Conservation (phyloP, 208 protist species). For the Wallacemonas sp. region DNA sequence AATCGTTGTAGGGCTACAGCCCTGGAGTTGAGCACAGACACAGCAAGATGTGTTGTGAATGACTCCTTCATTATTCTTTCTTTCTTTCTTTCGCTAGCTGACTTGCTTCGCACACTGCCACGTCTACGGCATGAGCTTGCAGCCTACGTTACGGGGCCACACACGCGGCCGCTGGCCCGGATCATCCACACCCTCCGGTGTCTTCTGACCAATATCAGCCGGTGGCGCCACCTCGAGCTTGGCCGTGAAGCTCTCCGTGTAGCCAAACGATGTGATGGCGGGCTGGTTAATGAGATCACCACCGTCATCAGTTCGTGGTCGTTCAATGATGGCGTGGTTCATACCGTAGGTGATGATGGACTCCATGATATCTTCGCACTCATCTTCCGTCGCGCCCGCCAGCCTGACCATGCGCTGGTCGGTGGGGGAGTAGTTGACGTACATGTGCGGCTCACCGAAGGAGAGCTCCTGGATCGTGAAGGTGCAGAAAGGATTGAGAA, state of each 20-base stretch:
- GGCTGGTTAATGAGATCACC: constrained; percentile 88
- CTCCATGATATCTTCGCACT: constrained; percentile 92
- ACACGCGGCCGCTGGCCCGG: constrained; percentile 86
- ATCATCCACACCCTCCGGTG: constrained; percentile 86
- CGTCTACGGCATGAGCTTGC: constrained; percentile 83
- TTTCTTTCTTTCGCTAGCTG: too few relatives aligned
- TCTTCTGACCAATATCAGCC: constrained; percentile 83
- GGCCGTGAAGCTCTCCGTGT: constrained; percentile 84
- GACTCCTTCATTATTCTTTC: too few relatives aligned
- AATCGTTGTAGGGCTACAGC: too few relatives aligned
- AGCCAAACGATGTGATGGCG: constrained; percentile 87
- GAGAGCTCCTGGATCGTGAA: constrained; percentile 91
- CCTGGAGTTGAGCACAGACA: too few relatives aligned
- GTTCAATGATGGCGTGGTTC: constrained; percentile 88
- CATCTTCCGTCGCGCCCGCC: constrained; percentile 86
- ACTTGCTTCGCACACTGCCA: too few relatives aligned
- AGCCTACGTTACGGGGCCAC: constrained; percentile 83
- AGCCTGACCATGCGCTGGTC: constrained; percentile 90
- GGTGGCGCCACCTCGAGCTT: constrained; percentile 83
- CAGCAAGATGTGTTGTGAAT: too few relatives aligned
- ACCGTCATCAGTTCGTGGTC: constrained; percentile 82
- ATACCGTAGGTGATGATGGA: constrained; percentile 87
- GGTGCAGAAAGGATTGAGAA: constrained; percentile 88
- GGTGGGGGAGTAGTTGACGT: constrained; percentile 85
- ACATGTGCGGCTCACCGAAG: constrained; percentile 92